A percentile compares a stretch with the other conserved stretches of the same genome.
Evolutionary conservation across 2,329 filamentous ascomycete species (phyloP).

Genomic region (Trichoderma sp.): DNA sequence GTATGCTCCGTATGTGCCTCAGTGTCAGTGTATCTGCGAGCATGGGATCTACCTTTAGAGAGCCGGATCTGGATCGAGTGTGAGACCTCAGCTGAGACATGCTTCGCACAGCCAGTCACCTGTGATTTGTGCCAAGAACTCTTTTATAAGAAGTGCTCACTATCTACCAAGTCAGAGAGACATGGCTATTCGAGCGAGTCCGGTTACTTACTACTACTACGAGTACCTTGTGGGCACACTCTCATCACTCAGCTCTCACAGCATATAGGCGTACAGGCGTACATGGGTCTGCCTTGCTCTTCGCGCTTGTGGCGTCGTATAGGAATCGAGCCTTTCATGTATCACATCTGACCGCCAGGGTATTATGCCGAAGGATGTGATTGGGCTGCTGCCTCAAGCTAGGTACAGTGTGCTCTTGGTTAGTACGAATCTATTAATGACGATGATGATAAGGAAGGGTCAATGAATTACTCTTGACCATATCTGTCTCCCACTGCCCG

Average conservation of each 20-base stretch:
- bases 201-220: background rate
- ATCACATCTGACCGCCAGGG: background rate
- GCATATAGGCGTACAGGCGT: background rate
- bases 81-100: constrained; percentile 2
- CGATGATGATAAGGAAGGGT: background rate
- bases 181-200: background rate
- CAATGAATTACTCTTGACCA: background rate
- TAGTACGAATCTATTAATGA: background rate
- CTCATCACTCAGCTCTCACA: background rate
- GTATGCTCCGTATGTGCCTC: background rate
- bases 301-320: background rate
- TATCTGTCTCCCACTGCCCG: background rate
- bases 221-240: background rate
- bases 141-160: background rate
- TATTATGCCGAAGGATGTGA: background rate
- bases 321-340: background rate
- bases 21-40: too few relatives aligned
- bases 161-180: background rate
- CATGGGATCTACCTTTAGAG: background rate
- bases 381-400: background rate
- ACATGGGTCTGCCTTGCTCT: background rate
- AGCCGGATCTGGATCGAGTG: background rate
- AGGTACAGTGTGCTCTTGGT: background rate
- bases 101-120: background rate
- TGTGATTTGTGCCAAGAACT: background rate